Base-by-base conservation (phyloP, 1,284 basidiomycete species). In the Heterobasidion annosum region DNA sequence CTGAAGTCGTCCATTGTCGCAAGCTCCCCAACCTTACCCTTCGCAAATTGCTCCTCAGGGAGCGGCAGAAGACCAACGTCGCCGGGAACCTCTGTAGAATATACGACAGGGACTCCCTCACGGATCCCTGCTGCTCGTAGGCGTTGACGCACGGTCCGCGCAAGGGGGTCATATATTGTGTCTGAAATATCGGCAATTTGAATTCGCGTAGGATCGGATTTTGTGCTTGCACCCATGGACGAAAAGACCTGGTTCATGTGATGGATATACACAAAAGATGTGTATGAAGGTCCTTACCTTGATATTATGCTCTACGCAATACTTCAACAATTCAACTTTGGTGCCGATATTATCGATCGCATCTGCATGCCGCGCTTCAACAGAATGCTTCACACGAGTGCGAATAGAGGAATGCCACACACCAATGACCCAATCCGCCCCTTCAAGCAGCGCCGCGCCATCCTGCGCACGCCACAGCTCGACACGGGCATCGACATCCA, bases 181-280 rank as follows among this genome's bases (percentile, higher is more conserved):
- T 78, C 78, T 1, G 93, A 93, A 61, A 99, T 93, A 68, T 98
- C 96, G 56, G 87, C 88, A 57, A 99, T 97, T 70, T 98, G 96
- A 32, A 99, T 82, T 34, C 94, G 81, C 4, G 94, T 97, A 0
- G 97, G 94, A 67, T 99, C 97, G 57, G 80, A 81, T 72, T 99
- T 99, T 7, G 95, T 91, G n/a, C 95, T 89, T 1, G 96, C 93
- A 45, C 97, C 97, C 93, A 99, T 97, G 16, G 93, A 93, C 1
- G 94, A 91, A 69, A 99, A 97, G 16, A 97, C 88, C 85, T 88
- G 58, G 43, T 18, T 1, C 50, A 35, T 42, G n/a, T 18, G 35
- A n/a, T 40, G 8, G 19, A 15, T 33, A 51, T 3, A 12, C 1
- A 18, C 33, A n/a, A 9, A 56, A 34, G 34, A 48, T 43, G 33